Percentiles rank a stretch among this genome's conserved stretches.
Conservation (phyloP, 192 early-diverging fungal species). For the Jimgerdemannia lactiflua region DNA sequence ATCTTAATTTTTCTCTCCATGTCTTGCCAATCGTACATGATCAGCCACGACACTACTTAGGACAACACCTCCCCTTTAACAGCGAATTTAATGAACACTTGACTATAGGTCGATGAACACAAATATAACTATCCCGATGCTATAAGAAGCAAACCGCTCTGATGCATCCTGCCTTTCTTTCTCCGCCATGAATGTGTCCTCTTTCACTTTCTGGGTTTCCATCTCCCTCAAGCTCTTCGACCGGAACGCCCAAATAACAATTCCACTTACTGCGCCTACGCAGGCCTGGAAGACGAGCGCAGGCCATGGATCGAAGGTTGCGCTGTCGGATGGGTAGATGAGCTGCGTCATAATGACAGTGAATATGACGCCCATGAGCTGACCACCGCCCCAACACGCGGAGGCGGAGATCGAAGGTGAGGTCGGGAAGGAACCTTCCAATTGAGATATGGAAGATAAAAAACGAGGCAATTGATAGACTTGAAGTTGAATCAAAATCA, state of each 20-base stretch:
- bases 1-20: no score
- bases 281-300: constrained; percentile 22
- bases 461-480: not conserved
- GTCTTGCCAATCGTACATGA: no score
- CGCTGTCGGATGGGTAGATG: constrained; percentile 6
- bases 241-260: not conserved
- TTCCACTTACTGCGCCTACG: constrained; percentile 8
- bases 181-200: no score
- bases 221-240: not conserved
- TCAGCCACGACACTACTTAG: no score
- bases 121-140: no score
- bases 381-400: constrained; percentile 26
- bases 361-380: constrained; percentile 28
- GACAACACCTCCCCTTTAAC: no score
- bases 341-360: constrained; percentile 27
- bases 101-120: no score
- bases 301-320: constrained; percentile 16
- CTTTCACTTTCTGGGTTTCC: no score
- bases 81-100: no score
- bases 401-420: constrained; percentile 27
- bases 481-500: not conserved
- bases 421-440: constrained; percentile 26
- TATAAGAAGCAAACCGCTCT: no score
- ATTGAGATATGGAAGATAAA: not conserved
- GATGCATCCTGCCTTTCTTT: no score